Evolutionary conservation across 345 rosid species (phyloP), one percentile per base, ranked within the genome.

Genomic region (Isatis tinctoria): DNA sequence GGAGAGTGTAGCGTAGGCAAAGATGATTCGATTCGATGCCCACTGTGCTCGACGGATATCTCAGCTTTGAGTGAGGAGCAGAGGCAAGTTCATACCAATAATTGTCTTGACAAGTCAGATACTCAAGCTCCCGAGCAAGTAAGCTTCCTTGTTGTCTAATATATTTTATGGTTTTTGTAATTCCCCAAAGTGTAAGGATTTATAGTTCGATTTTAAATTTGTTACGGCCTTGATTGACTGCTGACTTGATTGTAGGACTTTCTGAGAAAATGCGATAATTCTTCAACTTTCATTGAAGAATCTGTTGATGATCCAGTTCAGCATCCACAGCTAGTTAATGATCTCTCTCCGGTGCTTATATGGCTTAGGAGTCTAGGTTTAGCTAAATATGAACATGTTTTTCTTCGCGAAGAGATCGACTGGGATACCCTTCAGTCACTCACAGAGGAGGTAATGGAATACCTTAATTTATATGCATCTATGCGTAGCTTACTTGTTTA

Each of bases 361-460:
- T 93, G 92, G 90, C 75, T 93, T 8, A 72, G 80, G 62, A 77
- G 65, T 83, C 72, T 91, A 5, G 92, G 92, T 63, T 80, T 93
- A 60, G 83, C 81, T 58, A 88, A 83, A 74, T 93, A 88, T 30
- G 94, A 85, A 78, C 86, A 84, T 40, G 81, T 70, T 70, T 93
- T 93, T 80, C 75, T 80, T 6, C 81, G 83, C 13, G 98, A 93
- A 84, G 98, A 93, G 83, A 86, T 93, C 33, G 96, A 91, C 54
- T 91, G 96, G 98, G 93, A 93, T 69, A 83, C 90, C 14, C 82
- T 93, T 62, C 83, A 76, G 54, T 86, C 97, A 84, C 78, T 93
- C 71, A 85, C 93, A 1, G 97, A 89, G 79, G 98, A 91, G 96
- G 97, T 93, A 75, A 60, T 70, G 24, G 39, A 51, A 48, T 27